Conservation (phyloP, 805 yeast genomes). For the Candida chauliodis region DNA sequence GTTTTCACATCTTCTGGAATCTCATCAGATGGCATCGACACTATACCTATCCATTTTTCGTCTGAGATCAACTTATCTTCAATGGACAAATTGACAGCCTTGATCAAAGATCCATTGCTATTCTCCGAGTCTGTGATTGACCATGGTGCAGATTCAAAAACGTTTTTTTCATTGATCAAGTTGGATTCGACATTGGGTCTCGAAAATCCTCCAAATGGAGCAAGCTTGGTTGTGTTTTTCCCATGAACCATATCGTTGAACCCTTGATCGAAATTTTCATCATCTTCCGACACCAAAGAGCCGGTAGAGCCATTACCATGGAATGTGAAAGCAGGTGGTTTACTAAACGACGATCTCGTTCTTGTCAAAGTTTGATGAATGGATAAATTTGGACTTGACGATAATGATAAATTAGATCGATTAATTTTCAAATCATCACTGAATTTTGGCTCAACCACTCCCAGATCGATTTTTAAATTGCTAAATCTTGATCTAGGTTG, state of each 20-base stretch:
- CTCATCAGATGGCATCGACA: conserved; percentile 87
- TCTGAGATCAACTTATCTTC: conserved; percentile 33
- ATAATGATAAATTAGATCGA: conserved; percentile 25
- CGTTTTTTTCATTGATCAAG: conserved; percentile 38
- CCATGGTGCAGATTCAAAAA: conserved; percentile 69
- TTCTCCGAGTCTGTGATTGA: conserved; percentile 59
- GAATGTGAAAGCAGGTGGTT: conserved; percentile 6
- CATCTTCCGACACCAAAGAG: conserved; percentile 29
- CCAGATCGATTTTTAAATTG: conserved; percentile 22
- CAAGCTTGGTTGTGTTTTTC: conserved; percentile 31
- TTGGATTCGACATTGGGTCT: conserved; percentile 51
- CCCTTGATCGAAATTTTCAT: conserved; percentile 17
- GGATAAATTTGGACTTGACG: conserved; percentile 10
- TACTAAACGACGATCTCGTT: conserved; percentile 1
- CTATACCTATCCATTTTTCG: conserved; percentile 79
- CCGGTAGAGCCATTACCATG: conserved; percentile 24
- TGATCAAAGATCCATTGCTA: conserved; percentile 86
- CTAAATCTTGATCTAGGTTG: conserved; percentile 44
- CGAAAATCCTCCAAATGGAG: conserved; percentile 75
- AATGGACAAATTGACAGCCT: conserved; percentile 68
- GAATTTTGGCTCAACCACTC: conserved; percentile 37
- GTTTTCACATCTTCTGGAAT: conserved; percentile 55
- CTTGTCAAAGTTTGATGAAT: conserved; percentile 1
- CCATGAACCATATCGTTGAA: conserved; percentile 27
- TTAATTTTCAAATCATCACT: conserved; percentile 30